Evolutionary conservation across 148 eudicot genomes (phyloP).

Genomic region (Simmondsia chinensis): DNA sequence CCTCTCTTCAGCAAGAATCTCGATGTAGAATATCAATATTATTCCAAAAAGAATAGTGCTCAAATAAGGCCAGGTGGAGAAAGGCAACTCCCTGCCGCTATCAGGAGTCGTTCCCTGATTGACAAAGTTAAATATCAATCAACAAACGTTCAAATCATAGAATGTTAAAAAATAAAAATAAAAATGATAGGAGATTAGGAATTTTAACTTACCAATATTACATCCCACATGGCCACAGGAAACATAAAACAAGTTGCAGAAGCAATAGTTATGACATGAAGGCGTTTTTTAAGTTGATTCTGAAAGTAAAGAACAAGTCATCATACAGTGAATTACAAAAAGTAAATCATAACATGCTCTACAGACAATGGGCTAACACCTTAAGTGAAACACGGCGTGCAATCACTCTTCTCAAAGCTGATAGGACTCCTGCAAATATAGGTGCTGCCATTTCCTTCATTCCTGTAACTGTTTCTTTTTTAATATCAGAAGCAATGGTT

Average conservation of each 20-base stretch:
- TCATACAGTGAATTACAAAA: background rate
- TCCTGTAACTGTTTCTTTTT: conserved; percentile 42
- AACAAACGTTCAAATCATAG: background rate
- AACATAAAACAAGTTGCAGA: conserved; percentile 97
- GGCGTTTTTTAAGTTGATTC: conserved; percentile 90
- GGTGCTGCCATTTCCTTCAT: conserved; percentile 69
- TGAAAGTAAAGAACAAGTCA: conserved; percentile 20
- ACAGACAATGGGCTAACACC: conserved; percentile 30
- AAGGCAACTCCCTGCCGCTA: conserved; percentile 43
- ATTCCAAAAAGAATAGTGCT: conserved; percentile 74
- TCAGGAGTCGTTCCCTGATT: conserved; percentile 63
- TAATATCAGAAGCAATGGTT: conserved; percentile 32
- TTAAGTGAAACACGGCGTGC: conserved; percentile 87
- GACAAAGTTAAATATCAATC: background rate
- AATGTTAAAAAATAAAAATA: background rate
- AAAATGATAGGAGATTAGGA: background rate
- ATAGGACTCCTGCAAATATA: conserved; percentile 81
- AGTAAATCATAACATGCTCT: background rate
- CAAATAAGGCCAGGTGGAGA: conserved; percentile 71
- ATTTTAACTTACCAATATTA: conserved; percentile 55
- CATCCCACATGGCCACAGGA: conserved; percentile 97
- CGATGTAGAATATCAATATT: conserved; percentile 78
- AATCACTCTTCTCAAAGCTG: conserved; percentile 90
- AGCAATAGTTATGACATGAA: conserved; percentile 86
- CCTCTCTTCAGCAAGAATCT: conserved; percentile 97